These are phyloP conservation scores for Scalesia atractyloides DNA, from an alignment of 129 eudicot species.

Conservation along the genomic window DNA sequence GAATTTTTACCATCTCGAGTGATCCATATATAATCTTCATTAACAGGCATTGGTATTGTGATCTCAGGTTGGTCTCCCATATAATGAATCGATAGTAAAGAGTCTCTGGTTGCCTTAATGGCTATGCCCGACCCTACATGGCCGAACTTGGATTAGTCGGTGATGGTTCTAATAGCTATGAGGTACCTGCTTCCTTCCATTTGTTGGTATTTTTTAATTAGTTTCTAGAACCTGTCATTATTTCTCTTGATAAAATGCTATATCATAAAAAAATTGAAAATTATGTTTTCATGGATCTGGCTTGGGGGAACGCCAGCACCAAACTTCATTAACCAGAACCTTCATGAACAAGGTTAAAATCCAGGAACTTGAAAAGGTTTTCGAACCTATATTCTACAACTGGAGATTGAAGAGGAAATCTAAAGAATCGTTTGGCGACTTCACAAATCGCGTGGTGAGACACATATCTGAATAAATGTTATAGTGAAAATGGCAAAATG, in stretches of 20 bases:
- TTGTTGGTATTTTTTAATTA: not conserved
- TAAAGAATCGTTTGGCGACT: constrained; percentile 92
- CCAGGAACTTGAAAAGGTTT: constrained; percentile 84
- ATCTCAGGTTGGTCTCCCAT: constrained; percentile 88
- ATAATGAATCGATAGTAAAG: constrained; percentile 82
- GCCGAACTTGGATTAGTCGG: constrained; percentile 99
- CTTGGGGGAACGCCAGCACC: constrained; percentile 96
- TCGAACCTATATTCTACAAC: constrained; percentile 83
- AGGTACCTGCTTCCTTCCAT: constrained; percentile 49
- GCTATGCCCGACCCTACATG: constrained; percentile 99
- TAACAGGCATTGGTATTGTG: constrained; percentile 20
- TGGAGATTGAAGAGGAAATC: constrained; percentile 77
- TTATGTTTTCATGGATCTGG: constrained; percentile 53
- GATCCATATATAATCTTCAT: not conserved
- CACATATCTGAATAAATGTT: not conserved
- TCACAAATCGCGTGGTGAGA: constrained; percentile 81
- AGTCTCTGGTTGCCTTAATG: constrained; percentile 99
- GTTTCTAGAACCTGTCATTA: not conserved
- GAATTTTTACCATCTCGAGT: not conserved
- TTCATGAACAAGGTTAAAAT: constrained; percentile 90
- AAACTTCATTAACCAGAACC: constrained; percentile 58
- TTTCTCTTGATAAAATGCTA: not conserved
- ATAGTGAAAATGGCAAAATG: constrained; percentile 4
- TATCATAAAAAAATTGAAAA: not conserved
- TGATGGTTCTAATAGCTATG: constrained; percentile 99